Evolutionary conservation across 2,329 filamentous ascomycete species (phyloP).

Genomic region (Botrytis fragariae): DNA sequence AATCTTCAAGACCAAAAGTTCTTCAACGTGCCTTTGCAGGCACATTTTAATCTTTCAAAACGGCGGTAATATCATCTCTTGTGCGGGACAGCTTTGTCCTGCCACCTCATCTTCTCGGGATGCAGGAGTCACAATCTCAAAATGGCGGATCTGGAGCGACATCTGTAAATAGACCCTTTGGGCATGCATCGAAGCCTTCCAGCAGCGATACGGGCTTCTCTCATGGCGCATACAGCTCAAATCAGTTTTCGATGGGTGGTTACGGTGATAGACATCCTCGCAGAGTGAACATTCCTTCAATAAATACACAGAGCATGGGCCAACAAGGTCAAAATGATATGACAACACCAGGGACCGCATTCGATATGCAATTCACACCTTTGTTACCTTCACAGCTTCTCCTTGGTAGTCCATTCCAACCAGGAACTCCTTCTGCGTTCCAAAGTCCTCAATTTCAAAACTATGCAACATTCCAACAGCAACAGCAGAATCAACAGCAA

Average conservation of each 20-base stretch:
- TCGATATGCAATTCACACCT: constrained; percentile 98
- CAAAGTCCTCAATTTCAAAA: constrained; percentile 88
- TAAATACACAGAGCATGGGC: constrained; percentile 76
- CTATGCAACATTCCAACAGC: constrained; percentile 72
- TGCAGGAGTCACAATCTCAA: constrained; percentile 80
- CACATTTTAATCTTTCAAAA: constrained; percentile 63
- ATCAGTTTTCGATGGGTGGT: constrained; percentile 66
- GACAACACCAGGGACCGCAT: constrained; percentile 81
- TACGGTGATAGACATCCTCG: constrained; percentile 86
- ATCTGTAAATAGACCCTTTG: constrained; percentile 59
- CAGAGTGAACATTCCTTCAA: constrained; percentile 80
- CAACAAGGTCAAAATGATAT: constrained; percentile 63
- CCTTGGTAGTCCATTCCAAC: constrained; percentile 94
- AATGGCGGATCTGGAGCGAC: constrained; percentile 52
- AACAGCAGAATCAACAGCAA: constrained; percentile 45
- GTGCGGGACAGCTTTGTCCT: constrained; percentile 82
- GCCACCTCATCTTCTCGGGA: constrained; percentile 79
- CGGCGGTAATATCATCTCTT: constrained; percentile 75
- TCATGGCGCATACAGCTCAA: constrained; percentile 86
- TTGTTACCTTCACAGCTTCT: constrained; percentile 91
- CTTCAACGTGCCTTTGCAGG: constrained; percentile 38
- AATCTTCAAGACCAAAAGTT: constrained; percentile 34
- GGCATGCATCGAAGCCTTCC: constrained; percentile 75
- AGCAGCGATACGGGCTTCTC: constrained; percentile 87
- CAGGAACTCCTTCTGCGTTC: constrained; percentile 86